A percentile compares a stretch with the other conserved stretches of the same genome.
phyloP scores from a whole-genome alignment of 352 stramenopile genomes.

The Globisporangium solare region DNA sequence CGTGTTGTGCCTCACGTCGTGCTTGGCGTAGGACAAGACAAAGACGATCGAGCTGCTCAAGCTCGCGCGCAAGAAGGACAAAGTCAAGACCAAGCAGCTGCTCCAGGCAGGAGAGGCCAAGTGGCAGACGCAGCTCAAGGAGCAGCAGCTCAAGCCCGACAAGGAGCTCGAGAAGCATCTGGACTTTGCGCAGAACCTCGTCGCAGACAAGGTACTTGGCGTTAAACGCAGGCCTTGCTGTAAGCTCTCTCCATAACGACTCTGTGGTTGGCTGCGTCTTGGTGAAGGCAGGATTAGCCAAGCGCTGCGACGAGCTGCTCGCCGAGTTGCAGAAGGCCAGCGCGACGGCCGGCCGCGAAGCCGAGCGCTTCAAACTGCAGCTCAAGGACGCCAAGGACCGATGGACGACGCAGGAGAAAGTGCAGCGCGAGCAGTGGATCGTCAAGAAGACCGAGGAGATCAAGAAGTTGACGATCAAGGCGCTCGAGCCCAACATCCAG shows the following conservation, averaged over 20 bases:
- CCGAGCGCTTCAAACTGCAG: constrained; percentile 66
- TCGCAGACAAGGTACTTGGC: constrained; percentile 57
- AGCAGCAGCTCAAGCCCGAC: constrained; percentile 55
- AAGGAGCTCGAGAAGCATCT: constrained; percentile 80
- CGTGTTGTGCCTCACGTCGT: no score
- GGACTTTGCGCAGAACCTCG: constrained; percentile 73
- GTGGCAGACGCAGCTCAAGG: constrained; percentile 41
- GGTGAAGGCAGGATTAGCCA: constrained; percentile 46
- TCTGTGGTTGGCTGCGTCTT: not conserved
- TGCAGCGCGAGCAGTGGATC: constrained; percentile 73
- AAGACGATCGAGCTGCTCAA: constrained; percentile 85
- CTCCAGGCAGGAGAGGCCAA: constrained; percentile 43
- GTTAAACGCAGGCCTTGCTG: not conserved
- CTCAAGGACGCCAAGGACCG: constrained; percentile 72
- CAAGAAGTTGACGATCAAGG: constrained; percentile 78
- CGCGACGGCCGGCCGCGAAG: constrained; percentile 29
- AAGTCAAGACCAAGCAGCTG: constrained; percentile 54
- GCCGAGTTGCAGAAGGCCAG: constrained; percentile 62
- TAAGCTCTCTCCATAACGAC: not conserved
- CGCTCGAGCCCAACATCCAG: constrained; percentile 76
- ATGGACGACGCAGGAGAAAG: constrained; percentile 68
- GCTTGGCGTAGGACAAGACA: constrained; percentile 54
- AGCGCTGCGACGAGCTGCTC: constrained; percentile 70
- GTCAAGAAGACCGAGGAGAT: constrained; percentile 83
- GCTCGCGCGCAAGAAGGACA: constrained; percentile 70